phyloP scores from a whole-genome alignment of 2,329 filamentous ascomycete species.

The Hypomyces rosellus region DNA sequence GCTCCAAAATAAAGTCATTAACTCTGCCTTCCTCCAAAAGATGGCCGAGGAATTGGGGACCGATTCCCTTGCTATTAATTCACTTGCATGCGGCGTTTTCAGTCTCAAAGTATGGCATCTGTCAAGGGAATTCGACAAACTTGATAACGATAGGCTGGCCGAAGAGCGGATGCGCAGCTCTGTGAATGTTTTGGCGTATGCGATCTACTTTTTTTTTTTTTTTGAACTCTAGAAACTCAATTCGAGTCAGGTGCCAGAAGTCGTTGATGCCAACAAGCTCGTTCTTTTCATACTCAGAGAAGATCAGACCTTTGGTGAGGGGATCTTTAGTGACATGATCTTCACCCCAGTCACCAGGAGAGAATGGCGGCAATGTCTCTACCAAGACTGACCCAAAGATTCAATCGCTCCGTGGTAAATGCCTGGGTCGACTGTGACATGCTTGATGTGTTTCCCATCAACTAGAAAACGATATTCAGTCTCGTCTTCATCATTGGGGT shows the following conservation, averaged over 20 bases:
- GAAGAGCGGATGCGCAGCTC: slow-evolving; percentile 7
- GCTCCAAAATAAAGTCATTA: too few relatives aligned
- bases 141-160: too few relatives aligned
- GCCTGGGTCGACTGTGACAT: slow-evolving; percentile 33
- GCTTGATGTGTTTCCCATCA: slow-evolving; percentile 31
- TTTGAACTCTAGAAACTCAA: slow-evolving; percentile 30
- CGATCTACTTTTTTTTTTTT: slow-evolving; percentile 13
- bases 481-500: slow-evolving; percentile 19
- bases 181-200: slow-evolving; percentile 23
- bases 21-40: too few relatives aligned
- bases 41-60: too few relatives aligned
- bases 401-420: slow-evolving; percentile 25
- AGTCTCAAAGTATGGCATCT: too few relatives aligned
- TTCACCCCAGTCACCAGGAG: slow-evolving; percentile 34
- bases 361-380: slow-evolving; percentile 29
- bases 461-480: slow-evolving; percentile 34
- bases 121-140: too few relatives aligned
- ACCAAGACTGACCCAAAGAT: slow-evolving; percentile 28
- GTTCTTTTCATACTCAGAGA: slow-evolving; percentile 16
- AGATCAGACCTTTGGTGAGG: slow-evolving; percentile 22
- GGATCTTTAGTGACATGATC: slow-evolving; percentile 26
- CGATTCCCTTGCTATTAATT: too few relatives aligned
- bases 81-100: too few relatives aligned
- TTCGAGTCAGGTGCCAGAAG: slow-evolving; percentile 27
- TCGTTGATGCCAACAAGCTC: slow-evolving; percentile 26